Evolutionary conservation across 1,284 basidiomycete species (phyloP).

Genomic region (Butyriboletus regius): DNA sequence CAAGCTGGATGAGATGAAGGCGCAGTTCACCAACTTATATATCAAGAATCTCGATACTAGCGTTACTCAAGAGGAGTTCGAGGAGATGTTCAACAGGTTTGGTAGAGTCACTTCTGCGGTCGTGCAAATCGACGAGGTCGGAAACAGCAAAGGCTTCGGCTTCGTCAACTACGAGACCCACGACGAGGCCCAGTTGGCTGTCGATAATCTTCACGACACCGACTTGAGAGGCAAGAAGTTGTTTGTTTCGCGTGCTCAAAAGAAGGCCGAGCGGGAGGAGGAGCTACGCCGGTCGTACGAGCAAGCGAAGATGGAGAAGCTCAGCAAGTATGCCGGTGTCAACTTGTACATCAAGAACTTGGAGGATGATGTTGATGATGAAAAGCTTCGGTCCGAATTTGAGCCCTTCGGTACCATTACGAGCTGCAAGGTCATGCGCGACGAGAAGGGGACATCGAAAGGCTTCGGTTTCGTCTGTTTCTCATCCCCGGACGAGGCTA

Average conservation of each 20-base stretch:
- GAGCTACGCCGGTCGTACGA: conserved; percentile 93
- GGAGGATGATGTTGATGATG: conserved; percentile 89
- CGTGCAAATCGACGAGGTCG: conserved; percentile 74
- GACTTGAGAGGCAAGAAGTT: conserved; percentile 87
- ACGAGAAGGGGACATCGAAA: conserved; percentile 84
- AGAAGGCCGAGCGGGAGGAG: conserved; percentile 97
- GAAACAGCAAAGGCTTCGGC: conserved; percentile 93
- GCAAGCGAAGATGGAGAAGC: conserved; percentile 92
- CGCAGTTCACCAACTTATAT: conserved; percentile 97
- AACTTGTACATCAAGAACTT: conserved; percentile 99
- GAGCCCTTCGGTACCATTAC: conserved; percentile 96
- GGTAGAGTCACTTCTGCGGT: conserved; percentile 87
- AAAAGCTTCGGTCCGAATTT: conserved; percentile 90
- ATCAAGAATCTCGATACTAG: conserved; percentile 92
- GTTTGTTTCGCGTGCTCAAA: conserved; percentile 95
- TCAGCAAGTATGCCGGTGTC: conserved; percentile 97
- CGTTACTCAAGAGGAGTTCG: conserved; percentile 82
- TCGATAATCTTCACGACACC: conserved; percentile 83
- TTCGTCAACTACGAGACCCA: conserved; percentile 96
- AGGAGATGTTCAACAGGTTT: conserved; percentile 71
- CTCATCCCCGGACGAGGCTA: conserved; percentile 96
- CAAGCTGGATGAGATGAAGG: conserved; percentile 95
- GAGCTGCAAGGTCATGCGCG: conserved; percentile 98
- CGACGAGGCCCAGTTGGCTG: conserved; percentile 85
- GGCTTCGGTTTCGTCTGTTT: conserved; percentile 99